Evolutionary conservation across 2,329 filamentous ascomycete species (phyloP), one percentile per base, ranked within the genome.

Genomic region (Ascochyta fabae): DNA sequence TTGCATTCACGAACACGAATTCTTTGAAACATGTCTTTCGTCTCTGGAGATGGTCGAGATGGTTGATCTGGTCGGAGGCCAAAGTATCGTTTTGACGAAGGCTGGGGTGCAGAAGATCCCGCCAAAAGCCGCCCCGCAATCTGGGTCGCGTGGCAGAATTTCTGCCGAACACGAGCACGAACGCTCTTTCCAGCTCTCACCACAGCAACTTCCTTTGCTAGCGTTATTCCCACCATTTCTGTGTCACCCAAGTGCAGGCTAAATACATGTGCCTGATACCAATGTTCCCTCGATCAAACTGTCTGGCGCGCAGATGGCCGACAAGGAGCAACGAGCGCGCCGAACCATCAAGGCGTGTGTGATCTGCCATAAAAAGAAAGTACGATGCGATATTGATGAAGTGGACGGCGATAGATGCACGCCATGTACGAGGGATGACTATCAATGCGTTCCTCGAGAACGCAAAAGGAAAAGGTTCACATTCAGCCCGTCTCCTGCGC

Each of bases 311-410:
- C 24, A 48, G 48, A 61, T 61, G 59, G 52, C 52, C 51, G 53
- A 62, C 33, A 65, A 62, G 41, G 56, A 61, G 23, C 61, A 57
- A 38, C 64, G 66, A 42, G 50, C 59, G 42, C 67, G 68, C 38
- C 61, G 69, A 40, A 71, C 71, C 9, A 62, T 70, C 45, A 70
- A 73, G 47, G 74, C 75, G 27, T 78, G 76, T 61, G 75, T 78
- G 44, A 77, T 77, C 51, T 78, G 77, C 53, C 76, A 78, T 59
- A 79, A 78, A 62, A 75, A 74, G 60, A 79, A 79, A 67, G 72
- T 78, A 34, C 61, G 65, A 35, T 69, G 59, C 52, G 61, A 64
- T 40, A 61, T 70, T 49, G 63, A 73, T 38, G 57, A 67, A 24
- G 63, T 70, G 1, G 67, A 71, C 40, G 71, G 74, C 27, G 71